Evolutionary conservation across 2,329 filamentous ascomycete species (phyloP).

Genomic region (Fusarium sp.): DNA sequence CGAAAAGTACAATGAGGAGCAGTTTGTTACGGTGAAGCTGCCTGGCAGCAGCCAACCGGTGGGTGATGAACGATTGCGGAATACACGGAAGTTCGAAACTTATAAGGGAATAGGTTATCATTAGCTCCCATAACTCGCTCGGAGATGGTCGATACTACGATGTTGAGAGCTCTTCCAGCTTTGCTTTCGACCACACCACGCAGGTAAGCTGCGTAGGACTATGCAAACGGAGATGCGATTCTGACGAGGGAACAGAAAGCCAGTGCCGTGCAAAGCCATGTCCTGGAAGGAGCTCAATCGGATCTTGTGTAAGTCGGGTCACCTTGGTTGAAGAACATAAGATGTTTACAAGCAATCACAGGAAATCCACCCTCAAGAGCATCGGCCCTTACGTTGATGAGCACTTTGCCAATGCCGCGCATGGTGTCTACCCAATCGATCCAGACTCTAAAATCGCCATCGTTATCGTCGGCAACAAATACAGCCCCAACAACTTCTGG

Average conservation of each 20-base stretch:
- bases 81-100: conserved; percentile 9
- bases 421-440: conserved; percentile 84
- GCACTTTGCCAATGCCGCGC: conserved; percentile 85
- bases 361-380: conserved; percentile 85
- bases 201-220: conserved; percentile 62
- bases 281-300: conserved; percentile 78
- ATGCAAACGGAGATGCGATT: neutral
- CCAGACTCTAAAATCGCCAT: conserved; percentile 81
- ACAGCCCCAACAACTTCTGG: conserved; percentile 98
- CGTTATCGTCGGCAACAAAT: conserved; percentile 92
- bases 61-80: conserved; percentile 19
- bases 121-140: conserved; percentile 87
- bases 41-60: conserved; percentile 79
- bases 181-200: conserved; percentile 85
- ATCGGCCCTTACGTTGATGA: conserved; percentile 82
- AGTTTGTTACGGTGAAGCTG: conserved; percentile 89
- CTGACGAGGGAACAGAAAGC: conserved; percentile 71
- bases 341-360: conserved; percentile 52
- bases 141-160: conserved; percentile 90
- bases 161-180: conserved; percentile 86
- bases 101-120: conserved; percentile 70
- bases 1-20: conserved; percentile 95
- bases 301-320: conserved; percentile 77
- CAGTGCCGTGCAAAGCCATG: conserved; percentile 82
- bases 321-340: neutral